Base-by-base conservation (phyloP, 2,329 filamentous ascomycete species). In the Colletotrichum cordylinicola region DNA sequence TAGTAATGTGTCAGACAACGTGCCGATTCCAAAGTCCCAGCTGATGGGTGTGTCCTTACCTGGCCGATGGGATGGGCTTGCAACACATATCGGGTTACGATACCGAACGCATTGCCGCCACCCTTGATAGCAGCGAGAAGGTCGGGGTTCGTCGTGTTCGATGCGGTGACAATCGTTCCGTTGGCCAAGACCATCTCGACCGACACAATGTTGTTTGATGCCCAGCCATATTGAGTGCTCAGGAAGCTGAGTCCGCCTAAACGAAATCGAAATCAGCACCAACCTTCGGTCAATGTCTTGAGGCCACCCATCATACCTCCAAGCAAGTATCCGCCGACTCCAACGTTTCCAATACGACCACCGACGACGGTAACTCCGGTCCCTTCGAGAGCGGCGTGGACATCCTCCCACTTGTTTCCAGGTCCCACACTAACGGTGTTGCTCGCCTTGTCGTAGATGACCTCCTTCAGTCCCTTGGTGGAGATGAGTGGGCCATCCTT, bases 41-140 rank as follows among this genome's bases (percentile, higher is more conserved):
- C n/a, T 21, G 6, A 21, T 48, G 43, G 4, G 43, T 21, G 1
- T 6, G 13, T 31, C 15, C 37, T 33, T 35, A 60, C 70, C 70
- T 72, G 70, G 31, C 82, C 85, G 29, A 87, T 84, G 4, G 79
- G 81, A 78, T 86, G 85, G 0, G 86, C 86, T 77, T 86, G 81
- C 15, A 90, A 80, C 9, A 86, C 79, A 78, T 88, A 89, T 7
- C 83, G 83, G 13, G 88, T 88, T 8, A 89, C 86, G 76, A 90
- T 85, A 60, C 89, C 90, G 76, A 88, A 91, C 79, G 90, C 91
- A 81, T 87, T 90, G n/a, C 88, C 87, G 18, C 91, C 90, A 12
- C 90, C 91, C 72, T 88, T 88, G 6, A 92, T 85, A 1, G 88
- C 89, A 77, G 84, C 84, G 81, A 85, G 91, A 8, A 93, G 83